Evolutionary conservation across 73 alveolate genomes (phyloP), one percentile per base, ranked within the genome.

Genomic region (Blepharisma stoltei): DNA sequence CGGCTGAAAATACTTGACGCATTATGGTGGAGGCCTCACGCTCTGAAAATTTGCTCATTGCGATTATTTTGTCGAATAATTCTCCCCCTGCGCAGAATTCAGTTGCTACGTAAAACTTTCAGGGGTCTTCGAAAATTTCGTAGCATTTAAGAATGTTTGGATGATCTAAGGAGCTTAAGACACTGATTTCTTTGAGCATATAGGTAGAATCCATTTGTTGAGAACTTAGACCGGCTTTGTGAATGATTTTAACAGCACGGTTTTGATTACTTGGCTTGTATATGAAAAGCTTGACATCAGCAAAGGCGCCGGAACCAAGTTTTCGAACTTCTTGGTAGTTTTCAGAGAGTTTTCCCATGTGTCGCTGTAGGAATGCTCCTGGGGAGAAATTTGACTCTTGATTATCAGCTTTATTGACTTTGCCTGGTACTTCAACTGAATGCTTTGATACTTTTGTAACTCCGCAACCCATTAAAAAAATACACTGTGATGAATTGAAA

Each of bases 81-180:
- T 86, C 93, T 18, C 93, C 93, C 45, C 93, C 93, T 20, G 88
- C 80, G 32, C 93, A 86, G 53, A 54, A 86, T 23, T 86, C 93
- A 88, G 83, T 83, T n/a, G 84, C 77, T 20, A 86, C 76, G 54
- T 86, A 86, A 65, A 83, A 75, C 53, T 77, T 80, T 71, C 77
- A 49, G 43, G 73, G 83, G 38, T 86, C 86, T 23, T 84, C 25
- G 55, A 82, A 86, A 37, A 86, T 83, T 50, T 86, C 92, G 20
- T 86, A 78, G 37, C 84, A 86, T 75, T 86, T 83, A 46, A 86
- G 69, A 32, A 86, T 86, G 32, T 86, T 86, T 18, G 93, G 93
- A 48, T 86, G 93, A 65, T 83, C 91, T 6, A 86, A 60, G 21
- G 69, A 55, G 49, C 67, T 55, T 53, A 86, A 65, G 20, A 80